These are phyloP conservation scores for Beverwykella pulmonaria DNA, from an alignment of 495 filamentous ascomycete species.

Conservation along the genomic window DNA sequence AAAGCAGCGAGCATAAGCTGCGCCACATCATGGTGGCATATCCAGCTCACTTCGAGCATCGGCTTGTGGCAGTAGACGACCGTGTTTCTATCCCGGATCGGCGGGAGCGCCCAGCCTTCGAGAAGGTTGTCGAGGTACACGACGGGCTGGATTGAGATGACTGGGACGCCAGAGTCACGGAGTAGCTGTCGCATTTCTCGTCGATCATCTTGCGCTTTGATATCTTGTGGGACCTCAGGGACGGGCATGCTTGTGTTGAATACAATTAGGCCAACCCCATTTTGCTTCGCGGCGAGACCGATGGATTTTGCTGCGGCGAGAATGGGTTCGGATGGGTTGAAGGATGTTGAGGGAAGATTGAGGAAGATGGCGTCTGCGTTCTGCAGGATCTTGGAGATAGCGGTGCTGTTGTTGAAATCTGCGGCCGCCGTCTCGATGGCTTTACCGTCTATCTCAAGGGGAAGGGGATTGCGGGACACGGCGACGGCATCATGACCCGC, in stretches of 20 bases:
- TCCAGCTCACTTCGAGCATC: slow-evolving; percentile 19
- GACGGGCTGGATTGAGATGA: slow-evolving; percentile 31
- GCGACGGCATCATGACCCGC: slow-evolving; percentile 29
- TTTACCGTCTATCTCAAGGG: slow-evolving; percentile 17
- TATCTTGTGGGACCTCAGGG: slow-evolving; percentile 15
- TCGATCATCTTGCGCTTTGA: slow-evolving; percentile 34
- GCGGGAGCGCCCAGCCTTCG: slow-evolving; percentile 31
- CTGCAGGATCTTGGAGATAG: slow-evolving; percentile 5
- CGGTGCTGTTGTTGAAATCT: slow-evolving; percentile 22
- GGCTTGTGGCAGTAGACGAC: slow-evolving; percentile 36
- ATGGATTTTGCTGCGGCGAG: slow-evolving; percentile 17
- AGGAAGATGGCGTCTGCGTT: slow-evolving; percentile 26
- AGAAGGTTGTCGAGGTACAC: slow-evolving; percentile 32
- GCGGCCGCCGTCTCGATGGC: slow-evolving; percentile 20
- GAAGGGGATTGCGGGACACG: slow-evolving; percentile 23
- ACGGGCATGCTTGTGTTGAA: slow-evolving; percentile 36
- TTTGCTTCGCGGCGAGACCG: slow-evolving; percentile 12
- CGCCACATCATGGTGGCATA: slow-evolving; percentile 34
- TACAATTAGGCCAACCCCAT: slow-evolving; percentile 13
- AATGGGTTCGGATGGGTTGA: slow-evolving; percentile 28
- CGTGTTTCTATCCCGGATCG: slow-evolving; percentile 26
- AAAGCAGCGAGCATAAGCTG: slow-evolving; percentile 27
- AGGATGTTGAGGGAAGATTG: slow-evolving; percentile 29
- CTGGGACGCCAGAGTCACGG: slow-evolving; percentile 22
- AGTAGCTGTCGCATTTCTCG: slow-evolving; percentile 23